These are phyloP conservation scores for Hirsutella minnesotensis DNA, from an alignment of 2,329 filamentous ascomycete genomes.

Conservation along the genomic window DNA sequence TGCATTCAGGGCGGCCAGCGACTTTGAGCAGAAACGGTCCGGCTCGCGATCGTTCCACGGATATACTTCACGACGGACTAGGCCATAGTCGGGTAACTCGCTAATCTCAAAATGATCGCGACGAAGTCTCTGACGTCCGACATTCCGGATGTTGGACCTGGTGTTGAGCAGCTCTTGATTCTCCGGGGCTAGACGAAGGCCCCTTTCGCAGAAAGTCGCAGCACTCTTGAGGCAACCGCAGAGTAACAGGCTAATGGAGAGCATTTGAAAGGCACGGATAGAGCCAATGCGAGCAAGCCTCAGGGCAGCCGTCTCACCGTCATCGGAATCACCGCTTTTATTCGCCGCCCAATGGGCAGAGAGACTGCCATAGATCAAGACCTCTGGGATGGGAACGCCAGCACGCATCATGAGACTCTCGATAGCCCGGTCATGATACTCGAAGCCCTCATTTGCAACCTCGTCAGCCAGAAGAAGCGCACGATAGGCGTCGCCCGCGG, in stretches of 20 bases:
- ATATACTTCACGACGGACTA: conserved; percentile 60
- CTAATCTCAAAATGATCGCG: conserved; percentile 33
- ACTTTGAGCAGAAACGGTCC: conserved; percentile 57
- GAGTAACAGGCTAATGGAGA: conserved; percentile 46
- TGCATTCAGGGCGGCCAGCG: conserved; percentile 59
- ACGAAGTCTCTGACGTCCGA: conserved; percentile 37
- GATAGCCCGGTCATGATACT: conserved; percentile 62
- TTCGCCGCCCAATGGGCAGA: conserved; percentile 20
- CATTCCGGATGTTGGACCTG: conserved; percentile 39
- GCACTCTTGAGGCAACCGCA: conserved; percentile 60
- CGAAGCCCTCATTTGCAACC: conserved; percentile 63
- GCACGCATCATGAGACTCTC: conserved; percentile 32
- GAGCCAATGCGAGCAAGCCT: conserved; percentile 37
- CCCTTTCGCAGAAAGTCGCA: conserved; percentile 51
- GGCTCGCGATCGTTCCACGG: conserved; percentile 58
- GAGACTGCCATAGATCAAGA: conserved; percentile 33
- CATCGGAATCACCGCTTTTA: conserved; percentile 19
- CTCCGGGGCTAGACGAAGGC: conserved; percentile 39
- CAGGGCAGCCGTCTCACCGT: conserved; percentile 19
- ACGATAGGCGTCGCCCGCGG: conserved; percentile 79
- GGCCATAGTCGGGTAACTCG: conserved; percentile 55
- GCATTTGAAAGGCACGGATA: conserved; percentile 46
- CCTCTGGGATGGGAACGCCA: conserved; percentile 25
- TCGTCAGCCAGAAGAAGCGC: conserved; percentile 82
- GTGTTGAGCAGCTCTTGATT: conserved; percentile 45